Evolutionary conservation across 768 basidiomycete species (phyloP), one percentile per base, ranked within the genome.

Genomic region (Trametes cingulata): DNA sequence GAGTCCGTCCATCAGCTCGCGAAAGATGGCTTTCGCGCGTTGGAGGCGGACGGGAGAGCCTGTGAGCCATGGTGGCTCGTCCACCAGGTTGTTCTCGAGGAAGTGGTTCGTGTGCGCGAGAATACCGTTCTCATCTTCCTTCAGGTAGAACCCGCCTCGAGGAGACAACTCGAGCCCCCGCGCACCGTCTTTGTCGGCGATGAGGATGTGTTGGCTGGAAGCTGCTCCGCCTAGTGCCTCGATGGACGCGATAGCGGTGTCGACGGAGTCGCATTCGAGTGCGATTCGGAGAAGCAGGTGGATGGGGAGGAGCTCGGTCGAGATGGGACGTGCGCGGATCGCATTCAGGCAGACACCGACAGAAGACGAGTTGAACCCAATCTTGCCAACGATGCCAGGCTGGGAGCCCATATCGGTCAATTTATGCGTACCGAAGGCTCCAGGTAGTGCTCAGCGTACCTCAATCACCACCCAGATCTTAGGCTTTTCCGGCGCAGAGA

Each of bases 101-200:
- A 76, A 74, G 62, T 76, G 75, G 64, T 76, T 76, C 25, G 74
- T 73, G 65, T 76, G 75, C n/a, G 66, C 63, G 58, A 76, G 49
- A 14, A 73, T 40, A 13, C 74, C 71, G 52, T 68, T 39, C 19
- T 58, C 47, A 62, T 74, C 68, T 42, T 66, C 69, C 6, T 49
- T 41, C 19, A 76, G 62, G 55, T 73, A 67, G 41, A 60, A 54
- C 17, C 60, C 65, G 22, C 71, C 70, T 9, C 58, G 61, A 20
- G 74, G 74, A 8, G 73, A 71, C 41, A 76, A 67, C 63, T 76
- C 75, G 46, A 73, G 67, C 1, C 69, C 68, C 14, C 67, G 66
- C 12, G 67, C 60, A n/a, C 69, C 71, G 48, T 57, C 27, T 9
- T 54, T 56, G 54, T 74, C 73, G 3, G 74, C 74, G 55, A 75